Evolutionary conservation across 2,329 filamentous ascomycete species (phyloP).

Genomic region (Aspergillus japonicus): DNA sequence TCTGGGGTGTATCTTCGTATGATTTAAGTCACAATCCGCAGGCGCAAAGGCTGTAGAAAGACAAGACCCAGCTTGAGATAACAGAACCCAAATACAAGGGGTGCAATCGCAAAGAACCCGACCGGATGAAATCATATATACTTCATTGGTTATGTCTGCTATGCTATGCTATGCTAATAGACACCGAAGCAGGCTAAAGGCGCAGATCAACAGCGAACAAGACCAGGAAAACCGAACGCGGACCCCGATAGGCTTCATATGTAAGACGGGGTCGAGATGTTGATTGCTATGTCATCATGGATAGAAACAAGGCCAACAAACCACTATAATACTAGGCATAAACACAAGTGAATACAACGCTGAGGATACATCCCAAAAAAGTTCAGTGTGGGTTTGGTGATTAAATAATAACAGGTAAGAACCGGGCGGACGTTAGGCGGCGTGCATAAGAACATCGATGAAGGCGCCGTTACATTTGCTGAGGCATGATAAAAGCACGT

Average conservation of each 20-base stretch:
- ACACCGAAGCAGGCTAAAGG: neutral
- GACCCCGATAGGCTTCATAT: neutral
- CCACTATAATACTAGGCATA: neutral
- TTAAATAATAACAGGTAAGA: neutral
- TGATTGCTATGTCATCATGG: neutral
- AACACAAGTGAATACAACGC: neutral
- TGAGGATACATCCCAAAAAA: neutral
- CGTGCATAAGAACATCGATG: neutral
- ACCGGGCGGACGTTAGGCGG: neutral
- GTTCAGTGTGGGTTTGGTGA: neutral
- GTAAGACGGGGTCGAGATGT: neutral
- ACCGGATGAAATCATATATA: neutral
- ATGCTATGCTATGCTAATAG: neutral
- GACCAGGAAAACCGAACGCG: neutral
- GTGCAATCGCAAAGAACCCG: too few relatives aligned
- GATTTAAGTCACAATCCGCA: too few relatives aligned
- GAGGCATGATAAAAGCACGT: slow-evolving; percentile 22
- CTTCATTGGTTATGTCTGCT: neutral
- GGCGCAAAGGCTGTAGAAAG: too few relatives aligned
- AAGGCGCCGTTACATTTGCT: slow-evolving; percentile 10
- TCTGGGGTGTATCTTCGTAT: too few relatives aligned
- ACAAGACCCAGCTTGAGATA: too few relatives aligned
- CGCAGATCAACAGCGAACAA: neutral
- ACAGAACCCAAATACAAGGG: too few relatives aligned
- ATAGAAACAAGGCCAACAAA: neutral